Conservation (phyloP, 176 grass and related monocot species). For the Secale cereale region DNA sequence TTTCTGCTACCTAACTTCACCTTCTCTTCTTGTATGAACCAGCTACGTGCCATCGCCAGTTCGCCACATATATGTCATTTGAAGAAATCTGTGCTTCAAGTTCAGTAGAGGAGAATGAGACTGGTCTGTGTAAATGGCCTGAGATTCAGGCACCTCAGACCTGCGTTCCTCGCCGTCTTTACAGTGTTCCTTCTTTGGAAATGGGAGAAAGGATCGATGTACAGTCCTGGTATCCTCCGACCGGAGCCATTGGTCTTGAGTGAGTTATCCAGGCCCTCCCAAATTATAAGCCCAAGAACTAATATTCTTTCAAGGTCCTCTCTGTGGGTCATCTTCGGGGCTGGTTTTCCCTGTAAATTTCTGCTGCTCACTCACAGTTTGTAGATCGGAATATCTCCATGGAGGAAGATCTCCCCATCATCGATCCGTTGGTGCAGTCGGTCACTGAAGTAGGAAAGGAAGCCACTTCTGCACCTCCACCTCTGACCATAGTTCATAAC, state of each 20-base stretch:
- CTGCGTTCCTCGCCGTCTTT: conserved; percentile 34
- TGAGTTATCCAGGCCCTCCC: conserved; percentile 44
- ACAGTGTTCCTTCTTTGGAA: conserved; percentile 45
- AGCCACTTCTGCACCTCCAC: conserved; percentile 11
- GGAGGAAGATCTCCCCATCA: conserved; percentile 31
- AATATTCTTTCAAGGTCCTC: neutral
- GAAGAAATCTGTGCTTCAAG: neutral
- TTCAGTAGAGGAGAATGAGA: conserved; percentile 42
- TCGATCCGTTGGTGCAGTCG: neutral
- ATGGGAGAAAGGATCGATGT: conserved; percentile 56
- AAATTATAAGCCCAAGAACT: neutral
- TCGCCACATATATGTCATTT: neutral
- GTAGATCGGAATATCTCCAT: conserved; percentile 26
- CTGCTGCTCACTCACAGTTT: neutral
- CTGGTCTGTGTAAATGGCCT: conserved; percentile 42
- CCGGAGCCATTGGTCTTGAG: conserved; percentile 36
- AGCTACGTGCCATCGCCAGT: neutral
- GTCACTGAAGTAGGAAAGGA: conserved; percentile 15
- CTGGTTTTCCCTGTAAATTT: neutral
- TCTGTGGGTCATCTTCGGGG: neutral
- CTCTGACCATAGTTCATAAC: neutral
- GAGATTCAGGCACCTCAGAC: conserved; percentile 50
- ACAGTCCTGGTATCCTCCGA: conserved; percentile 13
- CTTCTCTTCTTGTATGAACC: neutral
- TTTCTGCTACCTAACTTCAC: neutral